Percentiles rank a stretch among this genome's conserved stretches.
Evolutionary conservation across 352 stramenopile genomes (phyloP).

Genomic region (Phytophthora multivora): DNA sequence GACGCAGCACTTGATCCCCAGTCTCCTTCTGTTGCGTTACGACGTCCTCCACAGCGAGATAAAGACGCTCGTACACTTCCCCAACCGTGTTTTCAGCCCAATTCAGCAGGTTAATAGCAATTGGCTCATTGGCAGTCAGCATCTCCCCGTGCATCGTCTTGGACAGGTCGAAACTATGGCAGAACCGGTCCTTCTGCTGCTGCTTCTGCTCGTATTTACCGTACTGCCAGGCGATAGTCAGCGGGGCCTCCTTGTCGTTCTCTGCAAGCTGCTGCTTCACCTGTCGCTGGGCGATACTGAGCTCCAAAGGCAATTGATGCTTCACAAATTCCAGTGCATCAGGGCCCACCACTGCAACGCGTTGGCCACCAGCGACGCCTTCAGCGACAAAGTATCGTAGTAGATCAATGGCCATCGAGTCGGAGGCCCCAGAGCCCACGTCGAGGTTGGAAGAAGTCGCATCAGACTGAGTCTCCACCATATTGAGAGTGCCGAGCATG

Average conservation of each 20-base stretch:
- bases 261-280: slow-evolving; percentile 58
- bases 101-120: slow-evolving; percentile 31
- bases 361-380: slow-evolving; percentile 52
- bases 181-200: slow-evolving; percentile 46
- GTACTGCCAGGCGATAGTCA: slow-evolving; percentile 84
- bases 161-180: slow-evolving; percentile 78
- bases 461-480: slow-evolving; percentile 44
- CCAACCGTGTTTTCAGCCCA: not conserved
- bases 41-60: slow-evolving; percentile 27
- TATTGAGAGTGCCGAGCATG: slow-evolving; percentile 51
- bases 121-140: slow-evolving; percentile 43
- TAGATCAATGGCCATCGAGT: slow-evolving; percentile 50
- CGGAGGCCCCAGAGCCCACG: slow-evolving; percentile 20
- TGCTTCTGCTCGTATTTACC: slow-evolving; percentile 53
- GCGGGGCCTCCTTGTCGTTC: slow-evolving; percentile 8
- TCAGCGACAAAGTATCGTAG: slow-evolving; percentile 72
- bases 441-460: not conserved
- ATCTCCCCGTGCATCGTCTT: slow-evolving; percentile 58
- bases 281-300: slow-evolving; percentile 71
- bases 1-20: slow-evolving; percentile 40
- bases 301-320: slow-evolving; percentile 56
- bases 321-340: slow-evolving; percentile 44
- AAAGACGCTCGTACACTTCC: slow-evolving; percentile 39
- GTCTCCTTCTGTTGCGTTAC: slow-evolving; percentile 13
- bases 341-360: slow-evolving; percentile 39